Evolutionary conservation across 768 basidiomycete genomes (phyloP), one percentile per base, ranked within the genome.

Genomic region (Hypholoma sublateritium): DNA sequence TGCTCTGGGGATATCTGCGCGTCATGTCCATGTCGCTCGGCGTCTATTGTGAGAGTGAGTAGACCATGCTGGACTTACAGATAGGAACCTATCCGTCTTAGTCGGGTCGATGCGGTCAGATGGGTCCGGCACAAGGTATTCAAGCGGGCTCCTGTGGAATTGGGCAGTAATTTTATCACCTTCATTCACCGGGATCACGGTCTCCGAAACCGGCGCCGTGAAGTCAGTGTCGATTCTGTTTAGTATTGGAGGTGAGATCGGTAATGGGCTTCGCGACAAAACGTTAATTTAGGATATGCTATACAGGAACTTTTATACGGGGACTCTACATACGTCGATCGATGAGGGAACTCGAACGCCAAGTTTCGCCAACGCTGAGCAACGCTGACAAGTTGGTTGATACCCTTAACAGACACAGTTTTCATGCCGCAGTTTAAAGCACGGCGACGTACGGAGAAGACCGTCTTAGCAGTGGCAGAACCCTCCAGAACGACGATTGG

Each of bases 211-310:
- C 13, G 78, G 80, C 45, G 72, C 68, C 58, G 76, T 80, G 60
- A 78, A 77, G 16, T 77, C 77, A 43, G 81, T 81, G 55, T 84
- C 84, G 46, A 83, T 83, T 25, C 76, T 59, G 61, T 76, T 76
- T n/a, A n/a, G n/a, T n/a, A 65, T 78, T 77, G 1, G 78, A 80
- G 1, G 76, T 80, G 12, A 83, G 74, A 62, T 83, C 78, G 17
- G 68, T 81, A 55, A 85, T 79, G 19, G 81, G 76, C 80, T 82
- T 32, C 28, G 9, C 5, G 5, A 9, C 5, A 7, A 32, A 2
- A 32, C 5, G 9, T 32, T 32, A 32, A 32, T 32, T 5, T 2
- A 32, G 28, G 9, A 32, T 7, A 17, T 7, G 32, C 6, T 21
- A 16, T 12, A 24, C n/a, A 2, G 52, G 17, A 34, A 11, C 11